Conservation (phyloP, 2,329 filamentous ascomycete species). For the Camptophora hylomeconis region DNA sequence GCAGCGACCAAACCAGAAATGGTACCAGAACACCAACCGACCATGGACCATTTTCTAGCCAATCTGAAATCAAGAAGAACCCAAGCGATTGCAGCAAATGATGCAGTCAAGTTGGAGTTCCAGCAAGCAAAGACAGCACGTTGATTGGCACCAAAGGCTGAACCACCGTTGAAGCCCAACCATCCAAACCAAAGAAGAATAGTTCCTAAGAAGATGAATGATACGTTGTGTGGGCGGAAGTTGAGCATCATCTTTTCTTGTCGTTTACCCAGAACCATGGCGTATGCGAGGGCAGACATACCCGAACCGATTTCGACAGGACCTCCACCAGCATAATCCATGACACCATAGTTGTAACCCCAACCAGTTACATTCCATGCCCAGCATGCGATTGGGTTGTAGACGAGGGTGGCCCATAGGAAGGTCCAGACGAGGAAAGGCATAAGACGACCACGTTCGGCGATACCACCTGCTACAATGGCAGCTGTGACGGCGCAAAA, state of each 20-base stretch:
- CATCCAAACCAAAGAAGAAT: constrained; percentile 97
- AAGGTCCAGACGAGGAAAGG: constrained; percentile 93
- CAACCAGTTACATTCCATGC: constrained; percentile 92
- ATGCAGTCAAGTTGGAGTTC: constrained; percentile 90
- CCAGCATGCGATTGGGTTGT: constrained; percentile 95
- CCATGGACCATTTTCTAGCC: constrained; percentile 86
- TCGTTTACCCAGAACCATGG: constrained; percentile 83
- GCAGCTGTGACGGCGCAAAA: constrained; percentile 89
- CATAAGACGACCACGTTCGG: constrained; percentile 83
- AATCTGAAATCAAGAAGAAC: constrained; percentile 90
- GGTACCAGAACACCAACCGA: constrained; percentile 82
- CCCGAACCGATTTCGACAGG: constrained; percentile 96
- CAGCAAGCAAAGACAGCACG: constrained; percentile 93
- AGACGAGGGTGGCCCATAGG: constrained; percentile 92
- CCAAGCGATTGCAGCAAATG: constrained; percentile 88
- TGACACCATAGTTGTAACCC: constrained; percentile 77
- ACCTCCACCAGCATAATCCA: constrained; percentile 92
- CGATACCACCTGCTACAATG: constrained; percentile 82
- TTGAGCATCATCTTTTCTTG: constrained; percentile 99
- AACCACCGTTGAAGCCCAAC: constrained; percentile 97
- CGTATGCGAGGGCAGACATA: constrained; percentile 86
- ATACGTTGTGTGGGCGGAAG: constrained; percentile 98
- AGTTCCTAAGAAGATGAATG: constrained; percentile 88
- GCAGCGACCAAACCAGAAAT: constrained; percentile 82
- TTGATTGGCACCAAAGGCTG: constrained; percentile 83